Conservation (phyloP, 129 eudicot genomes). For the Pittosporum tobira region DNA sequence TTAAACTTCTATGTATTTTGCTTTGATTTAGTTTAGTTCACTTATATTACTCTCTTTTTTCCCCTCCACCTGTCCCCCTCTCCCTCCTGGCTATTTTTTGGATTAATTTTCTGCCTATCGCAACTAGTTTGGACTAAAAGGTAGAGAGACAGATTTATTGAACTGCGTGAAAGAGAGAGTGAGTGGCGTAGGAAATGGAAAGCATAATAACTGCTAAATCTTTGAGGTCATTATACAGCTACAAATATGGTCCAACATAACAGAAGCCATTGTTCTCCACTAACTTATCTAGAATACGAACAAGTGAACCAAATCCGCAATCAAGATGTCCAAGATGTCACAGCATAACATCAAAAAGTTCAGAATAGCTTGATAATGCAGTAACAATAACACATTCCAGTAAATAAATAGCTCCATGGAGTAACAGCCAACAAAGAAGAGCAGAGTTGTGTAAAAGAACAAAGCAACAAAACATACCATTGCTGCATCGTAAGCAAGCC, state of each 20-base stretch:
- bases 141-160: neutral
- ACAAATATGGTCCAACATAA: neutral
- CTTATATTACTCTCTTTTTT: too few species aligned
- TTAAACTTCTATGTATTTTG: too few species aligned
- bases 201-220: neutral
- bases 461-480: conserved; percentile 70
- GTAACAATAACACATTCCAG: conserved; percentile 1
- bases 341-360: neutral
- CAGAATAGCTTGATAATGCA: neutral
- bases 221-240: neutral
- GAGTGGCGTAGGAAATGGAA: neutral
- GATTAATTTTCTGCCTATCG: too few species aligned
- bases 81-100: too few species aligned
- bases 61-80: too few species aligned
- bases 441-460: conserved; percentile 15
- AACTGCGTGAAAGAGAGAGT: neutral
- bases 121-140: too few species aligned
- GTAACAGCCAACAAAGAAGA: conserved; percentile 21
- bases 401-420: conserved; percentile 5
- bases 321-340: conserved; percentile 10
- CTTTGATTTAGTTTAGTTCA: too few species aligned
- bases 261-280: neutral
- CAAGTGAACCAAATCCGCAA: neutral
- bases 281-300: neutral
- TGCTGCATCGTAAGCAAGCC: conserved; percentile 90